Percentiles rank a stretch among this genome's conserved stretches.
Evolutionary conservation across 257 asterid genomes (phyloP).

Genomic region (Solanum medicagineum): DNA sequence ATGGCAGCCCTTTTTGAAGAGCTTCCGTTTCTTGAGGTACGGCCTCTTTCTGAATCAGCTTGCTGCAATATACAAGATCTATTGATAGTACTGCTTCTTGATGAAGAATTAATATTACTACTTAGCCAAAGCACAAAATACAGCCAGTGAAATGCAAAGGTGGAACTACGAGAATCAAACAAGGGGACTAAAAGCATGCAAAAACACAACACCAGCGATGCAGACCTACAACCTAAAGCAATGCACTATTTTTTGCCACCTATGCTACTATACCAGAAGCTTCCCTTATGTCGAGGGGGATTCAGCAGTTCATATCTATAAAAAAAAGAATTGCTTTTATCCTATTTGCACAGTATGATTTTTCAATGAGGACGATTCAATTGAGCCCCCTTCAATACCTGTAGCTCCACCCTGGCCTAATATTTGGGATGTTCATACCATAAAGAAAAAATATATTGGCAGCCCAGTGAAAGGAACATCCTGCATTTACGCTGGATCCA

Average conservation of each 20-base stretch:
- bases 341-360: not conserved
- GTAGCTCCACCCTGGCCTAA: not conserved
- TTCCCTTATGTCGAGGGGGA: not conserved
- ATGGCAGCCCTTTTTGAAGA: constrained; percentile 60
- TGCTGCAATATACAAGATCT: constrained; percentile 40
- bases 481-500: not conserved
- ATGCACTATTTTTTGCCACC: not conserved
- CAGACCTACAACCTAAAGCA: not conserved
- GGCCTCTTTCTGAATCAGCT: constrained; percentile 55
- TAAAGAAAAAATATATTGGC: not conserved
- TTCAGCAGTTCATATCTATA: not conserved
- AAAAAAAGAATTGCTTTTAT: not conserved
- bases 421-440: not conserved
- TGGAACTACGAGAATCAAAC: not conserved
- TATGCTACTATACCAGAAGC: not conserved
- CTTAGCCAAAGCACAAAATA: not conserved
- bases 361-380: not conserved
- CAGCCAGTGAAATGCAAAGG: not conserved
- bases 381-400: not conserved
- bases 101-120: not conserved
- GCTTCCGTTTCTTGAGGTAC: constrained; percentile 49
- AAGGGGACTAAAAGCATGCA: not conserved
- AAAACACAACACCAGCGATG: not conserved
- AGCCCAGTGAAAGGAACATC: not conserved
- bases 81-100: not conserved